Base-by-base conservation (phyloP, 768 basidiomycete species). In the Crepidotus variabilis region DNA sequence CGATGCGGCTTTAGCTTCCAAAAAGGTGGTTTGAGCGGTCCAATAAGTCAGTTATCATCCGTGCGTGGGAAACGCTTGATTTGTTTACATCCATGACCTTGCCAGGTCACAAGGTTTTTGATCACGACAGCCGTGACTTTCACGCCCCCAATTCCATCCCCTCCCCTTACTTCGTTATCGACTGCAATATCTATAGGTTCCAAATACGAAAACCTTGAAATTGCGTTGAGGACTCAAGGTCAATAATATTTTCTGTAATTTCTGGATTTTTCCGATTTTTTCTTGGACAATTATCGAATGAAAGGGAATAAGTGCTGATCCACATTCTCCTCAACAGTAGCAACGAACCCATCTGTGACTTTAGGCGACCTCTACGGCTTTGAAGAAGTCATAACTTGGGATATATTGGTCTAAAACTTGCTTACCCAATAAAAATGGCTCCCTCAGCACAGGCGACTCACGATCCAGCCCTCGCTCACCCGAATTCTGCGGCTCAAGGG, bases 71-170 rank as follows among this genome's bases (percentile, higher is more conserved):
- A 64, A 22, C 10, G 50, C 63, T 63, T 65, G 65, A 68, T 64
- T 63, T 69, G 61, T 65, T 68, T 65, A 28, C 28, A 28, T 28
- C 28, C 28, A 68, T 69, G 66, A 67, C 66, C 54, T 54, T 65
- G 63, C 66, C 63, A 71, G 67, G 69, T 73, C 72, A 73, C 70
- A 71, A 65, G 72, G 72, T 73, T 71, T 70, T 60, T 70, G 72
- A 71, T 73, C 72, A 73, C 72, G 72, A 66, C 67, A 62, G 62
- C 69, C 72, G 72, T 73, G 72, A 73, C 72, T 66, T 72, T 71
- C 72, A 73, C 72, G 72, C 69, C 72, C 71, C 67, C 63, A 63
- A 65, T 61, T 61, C 28, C 64, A 60, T 60, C 63, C 63, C 63
- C 61, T 61, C 65, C 61, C 60, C 57, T 58, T 59, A 54, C 59